Base-by-base conservation (phyloP, 1,284 basidiomycete genomes). In the Pyrrhoderma noxium region DNA sequence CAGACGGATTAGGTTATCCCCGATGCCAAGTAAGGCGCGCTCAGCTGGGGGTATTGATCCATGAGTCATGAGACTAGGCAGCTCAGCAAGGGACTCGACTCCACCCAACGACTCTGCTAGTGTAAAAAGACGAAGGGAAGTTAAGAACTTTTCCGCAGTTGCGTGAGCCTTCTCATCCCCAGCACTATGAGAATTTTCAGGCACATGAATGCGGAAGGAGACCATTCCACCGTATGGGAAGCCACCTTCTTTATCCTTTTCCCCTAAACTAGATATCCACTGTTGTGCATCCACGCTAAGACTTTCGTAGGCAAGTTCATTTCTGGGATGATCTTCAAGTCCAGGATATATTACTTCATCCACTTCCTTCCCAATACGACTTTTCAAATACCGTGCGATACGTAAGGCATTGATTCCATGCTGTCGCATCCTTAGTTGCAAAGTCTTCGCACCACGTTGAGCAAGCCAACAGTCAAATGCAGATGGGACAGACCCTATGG, bases 61-160 rank as follows among this genome's bases (percentile, higher is more conserved):
- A 63, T 90, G 85, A n/a, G 92, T 93, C 88, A 96, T 93, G 62
- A 73, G 72, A 42, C 80, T 81, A 0, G 90, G 90, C 38, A 87
- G 76, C 67, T 95, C 92, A 5, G 88, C 88, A 47, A 96, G 70
- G 64, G 82, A 86, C 75, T 98, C 94, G 13, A 96, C 90, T 0
- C 93, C 94, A 2, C 94, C 94, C 3, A 97, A 70, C 44, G 80
- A 85, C 73, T 96, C 93, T 2, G 94, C 94, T 14, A 98, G 75
- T 11, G 85, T 80, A 64, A 96, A 94, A 42, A 95, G 64, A 39
- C 78, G 67, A 31, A 85, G 74, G 1, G 76, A 66, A 0, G 77
- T 79, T 49, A 96, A 69, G 72, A 97, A 93, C 57, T 65, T 71
- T 53, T 85, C 77, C 8, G 88, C 83, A 54, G 76, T 75, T 3